phyloP scores from a whole-genome alignment of 1,284 basidiomycete species.

The Clitocybe nebularis region DNA sequence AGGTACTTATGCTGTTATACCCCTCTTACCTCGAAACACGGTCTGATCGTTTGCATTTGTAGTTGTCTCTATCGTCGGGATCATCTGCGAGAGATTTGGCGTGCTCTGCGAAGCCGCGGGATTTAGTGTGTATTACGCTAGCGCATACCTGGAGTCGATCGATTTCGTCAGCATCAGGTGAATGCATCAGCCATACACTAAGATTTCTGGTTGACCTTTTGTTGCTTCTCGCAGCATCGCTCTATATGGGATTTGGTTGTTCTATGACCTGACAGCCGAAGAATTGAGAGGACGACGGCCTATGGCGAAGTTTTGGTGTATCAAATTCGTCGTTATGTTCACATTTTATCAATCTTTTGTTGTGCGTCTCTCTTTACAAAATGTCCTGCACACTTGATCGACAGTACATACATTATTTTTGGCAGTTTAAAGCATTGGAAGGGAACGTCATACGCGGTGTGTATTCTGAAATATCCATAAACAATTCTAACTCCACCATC shows the following conservation, averaged over 20 bases:
- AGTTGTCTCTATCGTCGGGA: constrained; percentile 65
- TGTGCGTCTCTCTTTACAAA: constrained; percentile 35
- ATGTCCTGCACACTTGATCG: not conserved
- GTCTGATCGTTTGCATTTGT: constrained; percentile 7
- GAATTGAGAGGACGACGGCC: constrained; percentile 75
- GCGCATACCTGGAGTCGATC: constrained; percentile 66
- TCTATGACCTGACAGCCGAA: constrained; percentile 76
- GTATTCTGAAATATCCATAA: constrained; percentile 8
- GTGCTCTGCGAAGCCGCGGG: constrained; percentile 65
- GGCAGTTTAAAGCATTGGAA: constrained; percentile 56
- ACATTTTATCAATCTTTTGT: constrained; percentile 78
- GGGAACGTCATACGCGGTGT: constrained; percentile 58
- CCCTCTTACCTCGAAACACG: not conserved
- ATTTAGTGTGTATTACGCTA: constrained; percentile 61
- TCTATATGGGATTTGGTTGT: constrained; percentile 76
- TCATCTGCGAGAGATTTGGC: constrained; percentile 64
- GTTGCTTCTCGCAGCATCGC: constrained; percentile 51
- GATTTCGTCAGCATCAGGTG: constrained; percentile 80
- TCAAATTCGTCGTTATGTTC: constrained; percentile 85
- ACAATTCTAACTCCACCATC: constrained; percentile 9
- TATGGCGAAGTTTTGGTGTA: constrained; percentile 76
- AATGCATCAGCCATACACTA: no score
- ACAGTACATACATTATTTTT: no score
- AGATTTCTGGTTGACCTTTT: no score
- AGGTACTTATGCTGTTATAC: constrained; percentile 14